Evolutionary conservation across 2,329 filamentous ascomycete genomes (phyloP).

Genomic region (Colletotrichum gloeosporioides): DNA sequence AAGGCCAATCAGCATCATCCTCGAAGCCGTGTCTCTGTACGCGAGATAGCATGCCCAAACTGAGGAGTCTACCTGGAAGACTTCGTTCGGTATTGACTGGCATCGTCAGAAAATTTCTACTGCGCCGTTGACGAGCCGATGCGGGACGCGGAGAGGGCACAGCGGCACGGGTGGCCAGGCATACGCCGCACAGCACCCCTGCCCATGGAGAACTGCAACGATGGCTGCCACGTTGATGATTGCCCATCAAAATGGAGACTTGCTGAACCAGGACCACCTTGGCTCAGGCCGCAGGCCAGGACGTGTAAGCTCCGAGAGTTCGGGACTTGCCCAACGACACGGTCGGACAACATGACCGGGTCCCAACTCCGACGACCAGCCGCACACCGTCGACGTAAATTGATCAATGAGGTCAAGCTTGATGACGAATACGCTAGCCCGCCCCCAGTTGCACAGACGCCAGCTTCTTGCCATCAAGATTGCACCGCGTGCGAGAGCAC

Average conservation of each 20-base stretch:
- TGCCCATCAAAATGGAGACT: slow-evolving; percentile 10
- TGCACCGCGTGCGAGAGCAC: not conserved
- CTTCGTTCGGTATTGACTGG: not conserved
- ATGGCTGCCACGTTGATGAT: slow-evolving; percentile 14
- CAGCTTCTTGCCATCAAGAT: not conserved
- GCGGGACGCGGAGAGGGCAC: not conserved
- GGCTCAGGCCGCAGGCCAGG: not conserved
- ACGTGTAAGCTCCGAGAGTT: not conserved
- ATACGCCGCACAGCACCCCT: not conserved
- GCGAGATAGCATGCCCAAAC: not conserved
- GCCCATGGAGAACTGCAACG: not conserved
- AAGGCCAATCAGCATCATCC: not conserved
- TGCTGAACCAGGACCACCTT: not conserved
- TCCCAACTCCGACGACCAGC: not conserved
- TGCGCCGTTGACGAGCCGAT: not conserved
- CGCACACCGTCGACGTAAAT: not conserved
- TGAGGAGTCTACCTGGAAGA: not conserved
- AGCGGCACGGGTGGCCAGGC: not conserved
- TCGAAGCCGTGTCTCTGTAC: not conserved
- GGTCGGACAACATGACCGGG: not conserved
- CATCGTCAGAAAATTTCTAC: not conserved
- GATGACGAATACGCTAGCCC: not conserved
- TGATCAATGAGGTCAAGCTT: slow-evolving; percentile 4
- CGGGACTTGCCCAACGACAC: not conserved
- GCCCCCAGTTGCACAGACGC: not conserved